phyloP scores from a whole-genome alignment of 2,329 filamentous ascomycete genomes.

The Capronia americana region DNA sequence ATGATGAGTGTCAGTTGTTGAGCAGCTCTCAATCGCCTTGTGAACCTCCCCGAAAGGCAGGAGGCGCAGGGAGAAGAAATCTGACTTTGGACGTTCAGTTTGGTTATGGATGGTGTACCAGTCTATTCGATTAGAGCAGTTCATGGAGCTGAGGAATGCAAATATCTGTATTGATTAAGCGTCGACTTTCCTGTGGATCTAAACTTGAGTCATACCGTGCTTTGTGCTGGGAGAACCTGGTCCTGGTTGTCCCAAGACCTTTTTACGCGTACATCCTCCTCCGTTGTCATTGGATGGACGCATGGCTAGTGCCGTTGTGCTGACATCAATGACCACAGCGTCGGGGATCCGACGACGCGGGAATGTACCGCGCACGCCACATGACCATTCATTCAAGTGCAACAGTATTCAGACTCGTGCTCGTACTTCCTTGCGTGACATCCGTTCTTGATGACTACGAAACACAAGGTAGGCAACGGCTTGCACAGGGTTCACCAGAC shows the following conservation, averaged over 20 bases:
- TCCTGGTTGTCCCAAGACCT: not conserved
- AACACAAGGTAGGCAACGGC: too few species aligned
- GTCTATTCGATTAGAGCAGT: conserved; percentile 1
- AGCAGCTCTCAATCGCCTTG: too few species aligned
- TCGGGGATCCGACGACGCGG: too few species aligned
- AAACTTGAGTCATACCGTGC: not conserved
- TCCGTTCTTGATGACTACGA: too few species aligned
- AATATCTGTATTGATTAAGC: conserved; percentile 2
- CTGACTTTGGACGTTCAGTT: not conserved
- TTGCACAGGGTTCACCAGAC: too few species aligned
- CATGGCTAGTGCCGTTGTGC: too few species aligned
- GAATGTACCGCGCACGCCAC: too few species aligned
- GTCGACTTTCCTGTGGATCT: not conserved
- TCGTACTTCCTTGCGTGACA: too few species aligned
- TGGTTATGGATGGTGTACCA: not conserved
- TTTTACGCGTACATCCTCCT: not conserved
- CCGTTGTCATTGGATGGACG: too few species aligned
- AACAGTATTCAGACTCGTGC: too few species aligned
- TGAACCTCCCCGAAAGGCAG: not conserved
- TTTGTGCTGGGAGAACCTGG: not conserved
- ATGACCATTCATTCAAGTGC: too few species aligned
- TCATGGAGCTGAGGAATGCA: not conserved
- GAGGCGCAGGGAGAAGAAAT: not conserved
- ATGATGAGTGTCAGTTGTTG: not conserved
- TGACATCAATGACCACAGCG: too few species aligned